Evolutionary conservation across 179 eudicot genomes (phyloP), one percentile per base, ranked within the genome.

Genomic region (Monotropa hypopitys): DNA sequence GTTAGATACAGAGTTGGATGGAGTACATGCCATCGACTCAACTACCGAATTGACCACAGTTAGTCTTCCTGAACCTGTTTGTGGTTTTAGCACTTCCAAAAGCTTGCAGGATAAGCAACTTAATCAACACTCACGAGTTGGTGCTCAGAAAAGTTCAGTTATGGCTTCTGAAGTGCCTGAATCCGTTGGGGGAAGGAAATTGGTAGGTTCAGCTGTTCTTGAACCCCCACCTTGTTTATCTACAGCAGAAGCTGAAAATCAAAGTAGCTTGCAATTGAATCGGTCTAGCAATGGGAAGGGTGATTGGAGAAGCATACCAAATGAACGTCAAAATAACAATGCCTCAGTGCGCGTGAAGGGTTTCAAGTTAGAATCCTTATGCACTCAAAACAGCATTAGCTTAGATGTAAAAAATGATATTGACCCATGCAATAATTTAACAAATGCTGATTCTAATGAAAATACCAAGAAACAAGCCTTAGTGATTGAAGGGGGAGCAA

Each of bases 281-380:
- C 92, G 88, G 77, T 80, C 47, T 73, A 63, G 78, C 70, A 81
- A 73, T 73, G 63, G 78, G 53, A 86, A 82, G 62, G 88, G 83
- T 20, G 89, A 88, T 68, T 76, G 51, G 20, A 73, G 75, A 68
- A 63, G 76, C 40, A 59, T 76, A 23, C 76, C 43, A 46, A 86
- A 73, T 79, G 90, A 89, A 79, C 75, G 79, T 81, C 59, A 68
- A 77, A 79, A 83, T 80, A 79, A 71, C 51, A 82, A 78, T 72
- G 81, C 70, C 43, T 80, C 74, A 7, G 68, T 72, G 61, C 72
- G 77, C 35, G 35, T 75, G 11, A 88, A 87, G 82, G 89, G 82
- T 74, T 84, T 90, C 59, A 95, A 91, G 80, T 88, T 87, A 28
- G 95, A 85, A 81, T 88, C 96, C 50, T 83, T 87, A 69, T 86